Conservation (phyloP, 495 filamentous ascomycete species). For the Pyrenula aspistea region DNA sequence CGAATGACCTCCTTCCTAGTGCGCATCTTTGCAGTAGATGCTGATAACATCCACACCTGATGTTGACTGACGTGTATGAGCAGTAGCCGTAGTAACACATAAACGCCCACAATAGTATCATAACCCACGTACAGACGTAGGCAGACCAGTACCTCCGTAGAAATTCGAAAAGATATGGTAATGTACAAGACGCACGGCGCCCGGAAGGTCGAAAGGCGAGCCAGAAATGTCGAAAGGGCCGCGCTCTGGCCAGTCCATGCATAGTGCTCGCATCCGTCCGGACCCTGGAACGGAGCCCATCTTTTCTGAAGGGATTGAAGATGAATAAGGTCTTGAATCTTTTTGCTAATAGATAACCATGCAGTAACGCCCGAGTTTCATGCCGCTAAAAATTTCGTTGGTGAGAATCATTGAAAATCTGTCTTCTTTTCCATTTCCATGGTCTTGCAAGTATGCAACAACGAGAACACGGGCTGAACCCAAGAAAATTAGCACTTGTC, state of each 20-base stretch:
- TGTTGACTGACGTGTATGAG: neutral
- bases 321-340: no score
- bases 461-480: neutral
- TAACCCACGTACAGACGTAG: neutral
- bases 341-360: neutral
- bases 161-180: neutral
- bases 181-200: neutral
- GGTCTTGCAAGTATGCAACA: neutral
- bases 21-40: no score
- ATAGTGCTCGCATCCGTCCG: no score
- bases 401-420: slow-evolving; percentile 6
- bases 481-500: neutral
- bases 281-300: no score
- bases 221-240: no score
- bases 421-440: neutral
- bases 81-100: neutral
- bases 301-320: no score
- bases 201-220: no score
- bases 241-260: no score
- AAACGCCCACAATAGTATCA: neutral
- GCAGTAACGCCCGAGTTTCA: slow-evolving; percentile 20
- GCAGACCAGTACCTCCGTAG: neutral
- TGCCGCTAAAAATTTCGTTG: slow-evolving; percentile 22
- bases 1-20: no score
- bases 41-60: no score